phyloP scores from a whole-genome alignment of 1,284 basidiomycete genomes.

The Jaminaea rosea region DNA sequence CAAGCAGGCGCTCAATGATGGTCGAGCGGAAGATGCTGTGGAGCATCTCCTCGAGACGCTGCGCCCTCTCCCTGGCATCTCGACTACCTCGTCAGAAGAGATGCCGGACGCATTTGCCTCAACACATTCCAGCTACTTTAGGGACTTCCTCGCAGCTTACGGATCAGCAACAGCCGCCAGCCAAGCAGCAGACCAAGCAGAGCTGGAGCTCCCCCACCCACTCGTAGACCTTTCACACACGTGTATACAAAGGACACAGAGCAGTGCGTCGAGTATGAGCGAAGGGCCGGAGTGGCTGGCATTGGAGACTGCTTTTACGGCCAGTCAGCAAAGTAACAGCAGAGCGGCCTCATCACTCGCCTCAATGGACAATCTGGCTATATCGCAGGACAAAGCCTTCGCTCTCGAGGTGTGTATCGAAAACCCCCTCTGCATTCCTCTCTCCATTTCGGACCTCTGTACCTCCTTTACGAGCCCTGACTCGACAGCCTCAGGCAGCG shows the following conservation, averaged over 20 bases:
- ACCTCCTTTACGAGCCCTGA: too few relatives aligned
- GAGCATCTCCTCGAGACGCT: conserved; percentile 48
- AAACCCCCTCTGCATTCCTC: conserved; percentile 48
- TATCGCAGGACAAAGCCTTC: conserved; percentile 46
- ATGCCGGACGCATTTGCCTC: background rate
- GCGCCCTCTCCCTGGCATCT: conserved; percentile 10
- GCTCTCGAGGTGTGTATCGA: conserved; percentile 47
- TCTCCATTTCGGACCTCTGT: conserved; percentile 11
- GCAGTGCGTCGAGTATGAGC: too few relatives aligned
- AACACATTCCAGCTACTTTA: conserved; percentile 40
- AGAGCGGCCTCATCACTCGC: too few relatives aligned
- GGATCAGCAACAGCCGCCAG: conserved; percentile 26
- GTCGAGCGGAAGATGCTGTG: conserved; percentile 50
- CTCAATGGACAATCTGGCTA: too few relatives aligned
- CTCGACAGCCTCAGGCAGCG: background rate
- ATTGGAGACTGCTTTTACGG: too few relatives aligned
- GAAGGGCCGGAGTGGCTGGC: too few relatives aligned
- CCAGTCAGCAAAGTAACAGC: too few relatives aligned
- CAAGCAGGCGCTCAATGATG: conserved; percentile 52
- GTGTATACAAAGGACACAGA: conserved; percentile 25
- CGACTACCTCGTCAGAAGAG: conserved; percentile 3
- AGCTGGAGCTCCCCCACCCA: background rate
- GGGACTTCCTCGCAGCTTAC: conserved; percentile 51
- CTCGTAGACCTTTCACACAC: conserved; percentile 10
- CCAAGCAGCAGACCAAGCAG: background rate